Base-by-base conservation (phyloP, 202 grass and related monocot species). In the Musa balbisiana region DNA sequence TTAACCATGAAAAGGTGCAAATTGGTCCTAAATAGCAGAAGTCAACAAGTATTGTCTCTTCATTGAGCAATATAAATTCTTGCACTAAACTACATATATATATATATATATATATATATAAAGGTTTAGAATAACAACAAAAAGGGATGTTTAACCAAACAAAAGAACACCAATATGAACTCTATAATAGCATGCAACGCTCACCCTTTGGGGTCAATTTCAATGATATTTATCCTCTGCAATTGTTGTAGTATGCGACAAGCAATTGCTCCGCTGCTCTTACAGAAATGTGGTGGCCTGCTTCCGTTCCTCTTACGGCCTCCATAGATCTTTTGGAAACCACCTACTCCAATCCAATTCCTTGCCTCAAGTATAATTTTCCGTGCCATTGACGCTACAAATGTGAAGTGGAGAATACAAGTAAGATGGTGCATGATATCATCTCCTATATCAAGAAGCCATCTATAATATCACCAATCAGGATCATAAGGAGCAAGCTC, bases 171-270 rank as follows among this genome's bases (percentile, higher is more conserved):
- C 8, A 22, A 20, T 27, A 27, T 27, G 26, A 27, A 27, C 26
- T 27, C 26, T 27, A 27, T 27, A 27, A 27, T 25, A 1, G 25
- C 25, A 25, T 25, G 49, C 10, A 2, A 12, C 12, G 22, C 49
- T 71, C 50, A 71, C 69, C 69, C 69, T 20, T 71, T 71, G 19
- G 69, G 43, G 19, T 71, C 69, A 52, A 71, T n/a, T 22, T 71
- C 69, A 3, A 71, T 71, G 50, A 52, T 52, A 52, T 71, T 71
- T 15, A 71, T 71, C 1, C 9, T 71, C 15, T 71, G 17, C 43
- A 71, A 52, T 21, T 71, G 69, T 3, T 71, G 69, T 15, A 53
- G 8, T 11, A 71, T 71, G 69, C 52, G 8, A 2, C 69, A 19
- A 4, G 49, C 69, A 49, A 71, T 23, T 21, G 69, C 33, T 1